Base-by-base conservation (phyloP, 1,284 basidiomycete species). In the Ustilago sp. region DNA sequence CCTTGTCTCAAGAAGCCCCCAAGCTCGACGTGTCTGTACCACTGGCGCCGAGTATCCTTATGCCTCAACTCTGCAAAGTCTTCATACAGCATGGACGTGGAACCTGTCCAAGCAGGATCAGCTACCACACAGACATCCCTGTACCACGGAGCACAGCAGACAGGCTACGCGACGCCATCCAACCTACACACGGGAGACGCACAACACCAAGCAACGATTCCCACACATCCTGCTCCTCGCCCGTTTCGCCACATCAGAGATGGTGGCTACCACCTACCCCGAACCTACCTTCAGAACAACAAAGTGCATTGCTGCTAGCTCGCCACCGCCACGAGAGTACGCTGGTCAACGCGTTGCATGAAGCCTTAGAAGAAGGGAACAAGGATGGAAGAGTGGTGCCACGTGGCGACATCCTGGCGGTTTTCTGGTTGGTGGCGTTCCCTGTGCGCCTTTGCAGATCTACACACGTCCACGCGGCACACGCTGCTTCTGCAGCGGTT, bases 401-500 rank as follows among this genome's bases (percentile, higher is more conserved):
- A 55, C 60, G 60, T 63, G 53, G 52, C 60, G 60, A 63, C 60
- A 32, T 50, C 17, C 17, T 63, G 53, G 43, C 60, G 60, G 56
- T 53, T 32, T 50, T 15, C 17, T n/a, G 43, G 52, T 63, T 63
- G 60, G 60, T 63, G 60, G 53, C 60, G 45, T 55, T 23, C 11
- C 23, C 23, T 28, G 23, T 28, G 17, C 7, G 23, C 28, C 8
- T 7, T 39, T 39, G 52, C 41, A 63, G 43, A 36, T 50, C 60
- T 50, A 5, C 43, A 11, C 41, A 54, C 59, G 38, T 41, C 43
- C 60, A 59, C 47, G 58, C 58, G 58, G 43, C 43, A 45, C 43
- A 19, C n/a, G 7, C n/a, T 45, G n/a, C 43, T 19, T 19, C n/a
- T 45, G n/a, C 43, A 45, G 43, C 43, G 43, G 6, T 19, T 19